Evolutionary conservation across 2,329 filamentous ascomycete genomes (phyloP).

Genomic region (Colletotrichum magnum): DNA sequence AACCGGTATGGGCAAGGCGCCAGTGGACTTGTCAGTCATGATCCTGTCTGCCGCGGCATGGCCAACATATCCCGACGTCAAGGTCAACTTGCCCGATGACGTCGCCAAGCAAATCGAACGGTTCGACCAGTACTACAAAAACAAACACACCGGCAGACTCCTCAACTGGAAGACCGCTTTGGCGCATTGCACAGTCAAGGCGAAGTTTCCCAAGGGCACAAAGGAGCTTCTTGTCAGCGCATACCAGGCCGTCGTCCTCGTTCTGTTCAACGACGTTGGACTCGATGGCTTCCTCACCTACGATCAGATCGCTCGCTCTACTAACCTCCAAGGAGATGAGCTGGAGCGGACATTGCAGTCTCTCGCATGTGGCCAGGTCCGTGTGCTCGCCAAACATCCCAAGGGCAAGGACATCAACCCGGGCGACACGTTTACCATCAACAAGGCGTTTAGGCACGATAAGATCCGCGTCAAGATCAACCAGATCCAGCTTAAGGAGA

Average conservation of each 20-base stretch:
- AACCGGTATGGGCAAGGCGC: slow-evolving; percentile 53
- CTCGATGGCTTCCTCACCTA: slow-evolving; percentile 78
- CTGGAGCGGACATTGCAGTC: slow-evolving; percentile 94
- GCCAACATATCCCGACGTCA: slow-evolving; percentile 87
- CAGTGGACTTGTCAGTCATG: slow-evolving; percentile 85
- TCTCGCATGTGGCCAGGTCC: slow-evolving; percentile 89
- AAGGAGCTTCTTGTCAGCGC: slow-evolving; percentile 94
- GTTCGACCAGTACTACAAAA: slow-evolving; percentile 89
- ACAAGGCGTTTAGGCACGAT: slow-evolving; percentile 80
- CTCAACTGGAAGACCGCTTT: slow-evolving; percentile 94
- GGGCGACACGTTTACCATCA: slow-evolving; percentile 89
- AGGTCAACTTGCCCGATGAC: slow-evolving; percentile 80
- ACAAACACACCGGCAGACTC: slow-evolving; percentile 89
- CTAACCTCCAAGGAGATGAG: slow-evolving; percentile 82
- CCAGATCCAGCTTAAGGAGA: slow-evolving; percentile 97
- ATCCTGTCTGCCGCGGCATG: slow-evolving; percentile 93
- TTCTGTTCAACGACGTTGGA: slow-evolving; percentile 86
- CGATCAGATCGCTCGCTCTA: slow-evolving; percentile 79
- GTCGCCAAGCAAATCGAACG: slow-evolving; percentile 83
- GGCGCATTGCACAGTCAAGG: slow-evolving; percentile 90
- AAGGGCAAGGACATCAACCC: slow-evolving; percentile 84
- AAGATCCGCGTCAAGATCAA: slow-evolving; percentile 98
- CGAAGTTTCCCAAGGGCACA: slow-evolving; percentile 81
- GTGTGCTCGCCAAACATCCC: slow-evolving; percentile 87
- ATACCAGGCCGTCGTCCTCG: slow-evolving; percentile 91